These are phyloP conservation scores for Cercospora berteroae DNA, from an alignment of 2,329 filamentous ascomycete genomes.

Conservation along the genomic window DNA sequence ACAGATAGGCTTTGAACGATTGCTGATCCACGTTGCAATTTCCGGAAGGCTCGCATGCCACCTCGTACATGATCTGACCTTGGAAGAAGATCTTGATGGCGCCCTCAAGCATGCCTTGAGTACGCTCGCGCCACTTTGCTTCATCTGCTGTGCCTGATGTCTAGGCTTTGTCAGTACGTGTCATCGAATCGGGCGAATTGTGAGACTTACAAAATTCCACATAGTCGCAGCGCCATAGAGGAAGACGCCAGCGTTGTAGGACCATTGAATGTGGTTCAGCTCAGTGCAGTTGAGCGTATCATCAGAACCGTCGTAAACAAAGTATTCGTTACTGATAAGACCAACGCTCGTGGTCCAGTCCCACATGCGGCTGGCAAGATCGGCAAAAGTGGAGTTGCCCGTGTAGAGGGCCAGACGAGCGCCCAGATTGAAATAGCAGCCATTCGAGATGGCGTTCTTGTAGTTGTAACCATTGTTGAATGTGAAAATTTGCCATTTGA, in stretches of 20 bases:
- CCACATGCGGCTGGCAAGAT: slow-evolving; percentile 55
- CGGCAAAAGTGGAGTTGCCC: slow-evolving; percentile 55
- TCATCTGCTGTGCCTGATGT: slow-evolving; percentile 25
- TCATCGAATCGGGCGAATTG: background rate
- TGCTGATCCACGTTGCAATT: slow-evolving; percentile 49
- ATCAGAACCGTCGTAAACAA: slow-evolving; percentile 49
- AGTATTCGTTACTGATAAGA: slow-evolving; percentile 52
- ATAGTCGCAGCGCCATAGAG: slow-evolving; percentile 48
- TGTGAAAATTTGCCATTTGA: slow-evolving; percentile 40
- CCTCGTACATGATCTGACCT: slow-evolving; percentile 46
- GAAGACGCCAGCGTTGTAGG: slow-evolving; percentile 49
- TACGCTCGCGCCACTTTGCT: slow-evolving; percentile 26
- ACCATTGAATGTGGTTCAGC: slow-evolving; percentile 49
- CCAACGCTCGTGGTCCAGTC: slow-evolving; percentile 46
- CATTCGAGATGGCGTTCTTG: slow-evolving; percentile 53
- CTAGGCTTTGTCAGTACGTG: slow-evolving; percentile 14
- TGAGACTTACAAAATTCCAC: slow-evolving; percentile 45
- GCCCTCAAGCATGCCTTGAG: slow-evolving; percentile 30
- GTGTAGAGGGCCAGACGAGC: slow-evolving; percentile 45
- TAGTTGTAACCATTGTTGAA: slow-evolving; percentile 53
- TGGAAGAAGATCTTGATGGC: slow-evolving; percentile 42
- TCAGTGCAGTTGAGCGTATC: slow-evolving; percentile 45
- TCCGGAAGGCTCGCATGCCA: slow-evolving; percentile 44
- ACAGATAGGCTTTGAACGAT: slow-evolving; percentile 51
- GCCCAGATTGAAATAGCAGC: slow-evolving; percentile 53